Conservation (phyloP, 148 eudicot species). For the Chenopodium berlandieri region DNA sequence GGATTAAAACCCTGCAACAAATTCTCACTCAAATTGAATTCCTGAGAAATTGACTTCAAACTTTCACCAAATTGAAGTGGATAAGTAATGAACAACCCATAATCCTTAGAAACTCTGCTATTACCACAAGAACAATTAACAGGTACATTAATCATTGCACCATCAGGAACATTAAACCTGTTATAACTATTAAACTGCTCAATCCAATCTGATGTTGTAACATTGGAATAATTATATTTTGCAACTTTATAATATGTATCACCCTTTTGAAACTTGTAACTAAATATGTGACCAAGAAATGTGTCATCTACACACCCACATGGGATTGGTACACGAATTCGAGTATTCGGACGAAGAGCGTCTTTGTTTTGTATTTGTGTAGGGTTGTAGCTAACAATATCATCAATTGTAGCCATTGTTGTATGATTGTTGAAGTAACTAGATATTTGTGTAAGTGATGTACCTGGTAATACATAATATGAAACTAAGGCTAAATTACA, state of each 20-base stretch:
- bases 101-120: constrained; percentile 44
- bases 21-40: constrained; percentile 27
- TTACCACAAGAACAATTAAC: constrained; percentile 83
- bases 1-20: constrained; percentile 58
- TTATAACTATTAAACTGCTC: constrained; percentile 39
- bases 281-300: constrained; percentile 54
- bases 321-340: constrained; percentile 56
- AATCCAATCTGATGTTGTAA: constrained; percentile 47
- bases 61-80: constrained; percentile 47
- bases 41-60: constrained; percentile 38
- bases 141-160: constrained; percentile 41
- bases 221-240: constrained; percentile 34
- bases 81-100: constrained; percentile 64
- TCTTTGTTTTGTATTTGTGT: constrained; percentile 37
- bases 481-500: constrained; percentile 64
- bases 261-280: constrained; percentile 25
- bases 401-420: neutral
- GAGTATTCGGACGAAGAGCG: constrained; percentile 15
- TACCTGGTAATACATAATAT: constrained; percentile 35
- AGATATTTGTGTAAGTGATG: constrained; percentile 39
- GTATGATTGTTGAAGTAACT: constrained; percentile 3
- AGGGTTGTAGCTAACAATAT: constrained; percentile 46
- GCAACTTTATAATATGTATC: constrained; percentile 54
- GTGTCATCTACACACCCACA: constrained; percentile 58
- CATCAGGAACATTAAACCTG: constrained; percentile 35